Conservation (phyloP, 768 basidiomycete genomes). For the Tephrocybe rancida region DNA sequence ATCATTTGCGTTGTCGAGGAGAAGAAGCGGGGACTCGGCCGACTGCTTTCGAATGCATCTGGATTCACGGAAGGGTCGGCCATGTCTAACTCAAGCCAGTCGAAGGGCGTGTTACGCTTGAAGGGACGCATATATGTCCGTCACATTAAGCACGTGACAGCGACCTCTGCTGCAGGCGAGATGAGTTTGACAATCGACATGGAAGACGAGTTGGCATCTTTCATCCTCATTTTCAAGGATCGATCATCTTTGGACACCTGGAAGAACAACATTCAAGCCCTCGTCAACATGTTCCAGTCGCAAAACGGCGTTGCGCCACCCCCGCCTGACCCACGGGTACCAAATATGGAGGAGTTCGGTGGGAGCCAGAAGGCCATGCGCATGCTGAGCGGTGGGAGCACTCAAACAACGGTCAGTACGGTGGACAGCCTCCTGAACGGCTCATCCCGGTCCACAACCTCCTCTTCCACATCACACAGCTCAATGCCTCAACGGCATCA, state of each 20-base stretch:
- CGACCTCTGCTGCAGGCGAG: conserved; percentile 77
- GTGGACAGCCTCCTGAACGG: conserved; percentile 71
- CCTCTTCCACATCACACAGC: conserved; percentile 74
- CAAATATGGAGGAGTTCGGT: conserved; percentile 78
- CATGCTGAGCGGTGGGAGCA: conserved; percentile 74
- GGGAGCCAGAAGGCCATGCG: conserved; percentile 75
- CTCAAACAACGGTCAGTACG: conserved; percentile 63
- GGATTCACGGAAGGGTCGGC: conserved; percentile 54
- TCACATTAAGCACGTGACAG: conserved; percentile 89
- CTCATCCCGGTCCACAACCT: conserved; percentile 68
- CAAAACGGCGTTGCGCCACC: conserved; percentile 41
- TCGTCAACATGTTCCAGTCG: conserved; percentile 73
- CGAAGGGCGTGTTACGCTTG: conserved; percentile 79
- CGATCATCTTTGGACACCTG: conserved; percentile 87
- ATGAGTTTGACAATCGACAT: conserved; percentile 96
- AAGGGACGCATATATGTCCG: conserved; percentile 96
- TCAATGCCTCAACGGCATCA: conserved; percentile 45
- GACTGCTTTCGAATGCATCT: conserved; percentile 69
- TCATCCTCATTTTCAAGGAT: conserved; percentile 95
- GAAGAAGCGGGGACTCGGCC: conserved; percentile 80
- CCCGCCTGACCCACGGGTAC: conserved; percentile 40
- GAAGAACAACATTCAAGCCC: conserved; percentile 78
- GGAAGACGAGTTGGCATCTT: conserved; percentile 96
- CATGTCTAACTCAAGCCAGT: conserved; percentile 34
- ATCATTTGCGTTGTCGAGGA: conserved; percentile 99